Evolutionary conservation across 352 stramenopile species (phyloP).

Genomic region (Phytophthora uliginosa): DNA sequence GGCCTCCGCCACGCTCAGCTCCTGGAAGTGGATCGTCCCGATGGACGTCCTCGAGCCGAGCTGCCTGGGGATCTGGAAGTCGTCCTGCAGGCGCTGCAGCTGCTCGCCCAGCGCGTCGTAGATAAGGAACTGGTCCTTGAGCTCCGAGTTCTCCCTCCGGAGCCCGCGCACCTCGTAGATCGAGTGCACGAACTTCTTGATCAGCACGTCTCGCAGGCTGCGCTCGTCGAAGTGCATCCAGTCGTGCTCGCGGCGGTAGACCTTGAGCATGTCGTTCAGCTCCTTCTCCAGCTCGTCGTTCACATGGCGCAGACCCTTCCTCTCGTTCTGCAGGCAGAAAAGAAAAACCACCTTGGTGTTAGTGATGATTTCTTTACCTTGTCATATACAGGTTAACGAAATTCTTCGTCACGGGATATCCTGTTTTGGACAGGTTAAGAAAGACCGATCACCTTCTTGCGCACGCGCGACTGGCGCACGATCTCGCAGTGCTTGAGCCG

Average conservation of each 20-base stretch:
- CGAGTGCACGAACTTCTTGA: conserved; percentile 78
- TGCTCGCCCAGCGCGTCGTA: conserved; percentile 80
- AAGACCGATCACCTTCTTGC: conserved; percentile 58
- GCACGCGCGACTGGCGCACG: conserved; percentile 80
- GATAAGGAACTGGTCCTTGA: conserved; percentile 63
- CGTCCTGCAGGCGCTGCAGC: conserved; percentile 69
- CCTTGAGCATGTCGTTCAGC: conserved; percentile 44
- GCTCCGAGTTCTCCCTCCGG: conserved; percentile 49
- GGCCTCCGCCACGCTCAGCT: conserved; percentile 54
- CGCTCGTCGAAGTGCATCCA: conserved; percentile 69
- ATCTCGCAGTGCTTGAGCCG: conserved; percentile 85
- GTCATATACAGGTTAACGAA: too few relatives aligned
- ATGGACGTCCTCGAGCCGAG: conserved; percentile 50
- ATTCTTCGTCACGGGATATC: too few relatives aligned
- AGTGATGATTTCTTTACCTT: too few relatives aligned
- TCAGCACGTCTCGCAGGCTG: conserved; percentile 53
- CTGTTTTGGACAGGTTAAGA: too few relatives aligned
- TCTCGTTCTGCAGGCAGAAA: conserved; percentile 37
- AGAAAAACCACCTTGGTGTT: too few relatives aligned
- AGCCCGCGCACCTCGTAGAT: conserved; percentile 79
- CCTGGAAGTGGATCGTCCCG: conserved; percentile 72
- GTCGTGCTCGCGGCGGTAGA: conserved; percentile 51
- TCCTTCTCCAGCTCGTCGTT: conserved; percentile 69
- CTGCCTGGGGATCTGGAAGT: conserved; percentile 64
- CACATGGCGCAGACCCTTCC: conserved; percentile 62